Percentiles rank a stretch among this genome's conserved stretches.
Evolutionary conservation across 495 filamentous ascomycete species (phyloP).

Genomic region (Penicillium egyptiacum): DNA sequence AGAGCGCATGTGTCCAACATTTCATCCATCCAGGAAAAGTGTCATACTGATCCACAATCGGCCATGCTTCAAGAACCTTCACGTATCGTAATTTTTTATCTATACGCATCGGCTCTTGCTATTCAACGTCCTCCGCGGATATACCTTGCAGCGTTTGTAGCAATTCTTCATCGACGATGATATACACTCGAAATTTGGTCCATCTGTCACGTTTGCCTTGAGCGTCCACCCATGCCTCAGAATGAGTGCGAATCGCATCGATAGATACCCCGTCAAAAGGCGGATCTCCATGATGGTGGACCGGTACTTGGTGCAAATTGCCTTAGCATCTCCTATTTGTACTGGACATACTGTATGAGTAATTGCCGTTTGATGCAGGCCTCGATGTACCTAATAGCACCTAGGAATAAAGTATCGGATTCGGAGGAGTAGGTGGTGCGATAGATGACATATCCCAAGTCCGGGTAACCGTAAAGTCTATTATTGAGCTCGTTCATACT

Average conservation of each 20-base stretch:
- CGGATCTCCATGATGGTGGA: slow-evolving; percentile 13
- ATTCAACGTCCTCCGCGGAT: slow-evolving; percentile 2
- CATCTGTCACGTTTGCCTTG: slow-evolving; percentile 6
- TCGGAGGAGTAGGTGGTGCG: slow-evolving; percentile 18
- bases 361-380: slow-evolving; percentile 8
- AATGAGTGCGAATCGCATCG: slow-evolving; percentile 19
- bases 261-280: slow-evolving; percentile 13
- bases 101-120: neutral
- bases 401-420: slow-evolving; percentile 14
- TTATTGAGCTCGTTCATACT: too few relatives aligned
- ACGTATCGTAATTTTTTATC: slow-evolving; percentile 11
- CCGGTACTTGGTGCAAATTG: slow-evolving; percentile 12
- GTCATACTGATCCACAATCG: slow-evolving; percentile 16
- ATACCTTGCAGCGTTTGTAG: slow-evolving; percentile 7
- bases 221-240: slow-evolving; percentile 15
- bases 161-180: slow-evolving; percentile 16
- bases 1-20: slow-evolving; percentile 14
- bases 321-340: too few relatives aligned
- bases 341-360: too few relatives aligned
- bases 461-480: too few relatives aligned
- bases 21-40: slow-evolving; percentile 22
- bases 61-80: slow-evolving; percentile 23
- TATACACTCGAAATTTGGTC: slow-evolving; percentile 10
- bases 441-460: slow-evolving; percentile 16
- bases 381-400: slow-evolving; percentile 13